Percentiles rank a stretch among this genome's conserved stretches.
Evolutionary conservation across 768 basidiomycete species (phyloP).

Genomic region (Phlebiopsis gigantea): DNA sequence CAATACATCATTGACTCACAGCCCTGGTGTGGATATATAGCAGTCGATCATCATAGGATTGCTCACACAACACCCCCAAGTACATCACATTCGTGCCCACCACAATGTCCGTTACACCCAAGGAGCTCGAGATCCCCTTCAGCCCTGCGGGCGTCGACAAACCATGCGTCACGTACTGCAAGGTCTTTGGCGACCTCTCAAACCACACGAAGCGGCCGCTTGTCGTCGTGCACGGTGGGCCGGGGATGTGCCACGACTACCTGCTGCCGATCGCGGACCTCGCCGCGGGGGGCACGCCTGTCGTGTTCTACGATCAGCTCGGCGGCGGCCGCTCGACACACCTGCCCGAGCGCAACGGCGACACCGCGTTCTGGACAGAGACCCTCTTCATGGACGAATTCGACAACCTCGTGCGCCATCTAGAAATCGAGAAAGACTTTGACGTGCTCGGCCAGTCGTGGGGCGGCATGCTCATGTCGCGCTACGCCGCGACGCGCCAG

Average conservation of each 20-base stretch:
- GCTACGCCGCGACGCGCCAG: constrained; percentile 34
- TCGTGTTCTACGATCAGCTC: constrained; percentile 50
- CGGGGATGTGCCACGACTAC: constrained; percentile 37
- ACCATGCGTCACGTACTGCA: constrained; percentile 40
- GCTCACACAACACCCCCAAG: neutral
- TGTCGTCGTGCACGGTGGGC: constrained; percentile 44
- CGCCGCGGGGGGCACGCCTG: constrained; percentile 23
- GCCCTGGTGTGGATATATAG: neutral
- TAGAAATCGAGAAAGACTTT: constrained; percentile 37
- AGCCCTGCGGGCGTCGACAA: constrained; percentile 15
- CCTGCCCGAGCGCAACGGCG: constrained; percentile 28
- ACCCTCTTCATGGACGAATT: constrained; percentile 53
- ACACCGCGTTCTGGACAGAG: constrained; percentile 35
- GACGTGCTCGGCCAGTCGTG: constrained; percentile 51
- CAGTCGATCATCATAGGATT: neutral
- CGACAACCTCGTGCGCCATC: constrained; percentile 37
- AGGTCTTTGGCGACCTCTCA: constrained; percentile 34
- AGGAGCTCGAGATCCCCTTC: constrained; percentile 11
- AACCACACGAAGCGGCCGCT: constrained; percentile 29
- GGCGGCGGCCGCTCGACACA: constrained; percentile 43
- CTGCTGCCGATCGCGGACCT: constrained; percentile 35
- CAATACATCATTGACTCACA: neutral
- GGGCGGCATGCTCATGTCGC: constrained; percentile 48
- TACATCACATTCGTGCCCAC: neutral
- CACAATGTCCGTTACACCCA: constrained; percentile 8